Evolutionary conservation across 768 basidiomycete species (phyloP), one percentile per base, ranked within the genome.

Genomic region (Suillus alpinus): DNA sequence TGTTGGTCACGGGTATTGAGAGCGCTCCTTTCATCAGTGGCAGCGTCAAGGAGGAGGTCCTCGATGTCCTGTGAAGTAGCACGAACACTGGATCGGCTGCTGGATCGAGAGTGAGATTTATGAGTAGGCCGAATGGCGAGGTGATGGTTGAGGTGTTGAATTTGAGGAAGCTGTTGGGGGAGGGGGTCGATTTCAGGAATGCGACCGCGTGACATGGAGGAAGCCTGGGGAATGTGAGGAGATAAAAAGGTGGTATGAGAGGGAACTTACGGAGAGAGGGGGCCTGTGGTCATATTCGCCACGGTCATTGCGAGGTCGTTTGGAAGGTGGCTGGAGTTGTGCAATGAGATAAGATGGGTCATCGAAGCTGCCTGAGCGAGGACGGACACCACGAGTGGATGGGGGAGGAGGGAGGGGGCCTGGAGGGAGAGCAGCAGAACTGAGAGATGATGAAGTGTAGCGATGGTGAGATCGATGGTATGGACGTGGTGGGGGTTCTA

Each of bases 11-110:
- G 72, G 36, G 67, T 68, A 57, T 68, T 68, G 41, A 74, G 73
- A 39, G 26, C 23, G 23, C 53, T 37, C 16, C 53, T 39, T 61
- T 79, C 72, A 53, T 77, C 76, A 0, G 77, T 77, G 12, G 77
- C 71, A 20, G 80, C 79, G 56, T 80, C 79, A 59, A 82, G 67
- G 56, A 82, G 72, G 74, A 82, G 78, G 59, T 83, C 80, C 55
- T 83, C 81, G 61, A 82, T 71, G 57, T 73, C 75, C 62, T 55
- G 53, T 55, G 75, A 64, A 67, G 77, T 69, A 52, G 74, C 75
- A 56, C 64, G 69, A 26, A 51, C 66, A 0, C 72, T 77, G 3
- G 78, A 78, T 55, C 72, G 76, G 44, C 76, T 76, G 13, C 68
- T 74, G 0, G 77, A 76, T 57, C 71, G 59, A 2, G 69, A 74